phyloP scores from a whole-genome alignment of 306 rosid genomes.

The Prunus persica region Prunus_persica_NCBIv2 NC_034010.1:3216001-3216500 shows the following conservation, averaged over 20 bases:
- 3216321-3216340: background rate
- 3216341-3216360: background rate
- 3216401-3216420: too few species aligned
- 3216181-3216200: background rate
- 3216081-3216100: too few species aligned
- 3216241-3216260: background rate
- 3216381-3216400: background rate
- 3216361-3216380: background rate
- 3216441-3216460: background rate
- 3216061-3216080: too few species aligned
- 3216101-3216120: too few species aligned
- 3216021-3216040: too few species aligned
- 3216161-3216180: background rate
- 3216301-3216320: background rate
- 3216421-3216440: background rate
- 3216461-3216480: background rate
- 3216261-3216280: background rate
- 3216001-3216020: too few species aligned
- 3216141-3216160: background rate
- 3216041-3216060: too few species aligned
- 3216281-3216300: background rate
- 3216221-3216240: background rate
- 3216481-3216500: background rate
- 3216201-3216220: background rate
- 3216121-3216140: too few species aligned